These are phyloP conservation scores for Leccinum variabile DNA, from an alignment of 1,284 basidiomycete genomes.

Conservation along the genomic window DNA sequence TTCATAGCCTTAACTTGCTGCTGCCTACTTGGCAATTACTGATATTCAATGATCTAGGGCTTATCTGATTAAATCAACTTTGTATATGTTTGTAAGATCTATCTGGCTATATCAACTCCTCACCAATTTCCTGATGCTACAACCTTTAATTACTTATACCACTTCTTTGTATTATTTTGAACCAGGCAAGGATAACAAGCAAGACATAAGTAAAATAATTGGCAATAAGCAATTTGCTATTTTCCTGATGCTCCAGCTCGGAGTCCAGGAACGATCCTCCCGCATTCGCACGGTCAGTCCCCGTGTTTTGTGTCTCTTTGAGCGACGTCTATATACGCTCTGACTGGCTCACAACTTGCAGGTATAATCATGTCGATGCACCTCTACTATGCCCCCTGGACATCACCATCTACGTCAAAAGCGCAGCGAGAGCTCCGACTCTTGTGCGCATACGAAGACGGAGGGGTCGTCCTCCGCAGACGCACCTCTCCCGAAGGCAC, in stretches of 20 bases:
- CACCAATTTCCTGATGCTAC: too few species aligned
- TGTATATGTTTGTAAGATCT: too few species aligned
- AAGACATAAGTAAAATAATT: too few species aligned
- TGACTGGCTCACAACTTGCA: conserved; percentile 24
- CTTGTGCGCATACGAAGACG: conserved; percentile 80
- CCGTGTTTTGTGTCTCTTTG: neutral
- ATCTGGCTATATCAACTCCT: too few species aligned
- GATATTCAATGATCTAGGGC: too few species aligned
- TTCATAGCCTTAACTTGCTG: too few species aligned
- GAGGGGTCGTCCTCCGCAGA: conserved; percentile 65
- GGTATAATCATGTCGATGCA: conserved; percentile 88
- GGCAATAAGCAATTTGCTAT: too few species aligned
- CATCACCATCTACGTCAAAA: conserved; percentile 20
- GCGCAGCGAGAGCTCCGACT: conserved; percentile 49
- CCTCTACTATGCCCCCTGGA: conserved; percentile 45
- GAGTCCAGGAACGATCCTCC: neutral
- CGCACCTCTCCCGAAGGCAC: conserved; percentile 40
- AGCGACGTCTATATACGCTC: neutral
- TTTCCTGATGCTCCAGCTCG: neutral
- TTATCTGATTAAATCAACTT: too few species aligned
- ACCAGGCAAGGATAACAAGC: too few species aligned
- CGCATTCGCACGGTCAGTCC: conserved; percentile 17
- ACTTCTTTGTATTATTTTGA: too few species aligned
- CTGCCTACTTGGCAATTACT: too few species aligned
- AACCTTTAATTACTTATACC: too few species aligned